Percentiles rank a stretch among this genome's conserved stretches.
phyloP scores from a whole-genome alignment of 768 basidiomycete species.

The Termitomyces sp. region DNA sequence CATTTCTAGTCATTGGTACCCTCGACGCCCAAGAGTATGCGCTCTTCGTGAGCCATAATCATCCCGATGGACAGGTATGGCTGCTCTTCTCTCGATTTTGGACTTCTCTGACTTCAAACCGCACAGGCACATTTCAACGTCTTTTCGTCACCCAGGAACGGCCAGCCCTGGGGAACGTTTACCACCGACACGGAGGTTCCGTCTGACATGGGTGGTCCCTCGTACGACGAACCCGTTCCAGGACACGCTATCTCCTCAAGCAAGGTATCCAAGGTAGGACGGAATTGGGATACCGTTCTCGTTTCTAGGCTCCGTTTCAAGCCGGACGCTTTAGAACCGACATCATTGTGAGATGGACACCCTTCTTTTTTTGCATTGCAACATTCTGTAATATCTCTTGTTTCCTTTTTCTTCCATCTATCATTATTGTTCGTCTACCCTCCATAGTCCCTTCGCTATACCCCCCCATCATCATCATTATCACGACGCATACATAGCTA shows the following conservation, averaged over 20 bases:
- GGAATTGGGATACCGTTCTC: slow-evolving; percentile 57
- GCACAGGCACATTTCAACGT: neutral
- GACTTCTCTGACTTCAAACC: neutral
- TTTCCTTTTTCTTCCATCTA: neutral
- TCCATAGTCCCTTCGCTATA: neutral
- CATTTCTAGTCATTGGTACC: slow-evolving; percentile 56
- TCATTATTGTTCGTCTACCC: neutral
- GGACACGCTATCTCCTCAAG: slow-evolving; percentile 37
- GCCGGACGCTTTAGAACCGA: slow-evolving; percentile 57
- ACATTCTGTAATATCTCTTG: neutral
- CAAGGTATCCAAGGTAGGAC: slow-evolving; percentile 51
- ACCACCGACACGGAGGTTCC: slow-evolving; percentile 51
- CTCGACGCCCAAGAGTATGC: slow-evolving; percentile 72
- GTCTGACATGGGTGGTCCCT: slow-evolving; percentile 42
- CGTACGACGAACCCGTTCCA: slow-evolving; percentile 41
- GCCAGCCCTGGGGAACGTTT: slow-evolving; percentile 75
- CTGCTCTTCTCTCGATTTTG: neutral
- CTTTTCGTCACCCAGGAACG: slow-evolving; percentile 25
- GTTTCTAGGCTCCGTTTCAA: slow-evolving; percentile 67
- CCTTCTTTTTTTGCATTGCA: neutral
- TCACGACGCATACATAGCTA: neutral
- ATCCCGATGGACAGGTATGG: slow-evolving; percentile 54
- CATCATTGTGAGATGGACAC: slow-evolving; percentile 28
- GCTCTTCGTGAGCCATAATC: slow-evolving; percentile 71
- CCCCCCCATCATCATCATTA: neutral